These are phyloP conservation scores for Coemansia sp. DNA, from an alignment of 192 early-diverging fungal genomes.

Conservation along the genomic window DNA sequence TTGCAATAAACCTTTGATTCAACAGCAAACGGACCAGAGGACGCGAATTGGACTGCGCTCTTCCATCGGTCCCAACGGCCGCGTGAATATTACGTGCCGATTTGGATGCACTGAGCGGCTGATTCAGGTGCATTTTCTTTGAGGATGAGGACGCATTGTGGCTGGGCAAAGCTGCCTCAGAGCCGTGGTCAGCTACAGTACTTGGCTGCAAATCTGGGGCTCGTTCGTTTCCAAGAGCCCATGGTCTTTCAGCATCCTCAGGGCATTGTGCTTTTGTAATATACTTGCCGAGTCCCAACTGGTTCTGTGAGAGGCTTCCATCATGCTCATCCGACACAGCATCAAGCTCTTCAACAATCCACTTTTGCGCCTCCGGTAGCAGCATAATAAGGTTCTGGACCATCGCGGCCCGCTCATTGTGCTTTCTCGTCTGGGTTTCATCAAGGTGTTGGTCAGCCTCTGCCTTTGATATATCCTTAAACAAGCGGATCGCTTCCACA, in stretches of 20 bases:
- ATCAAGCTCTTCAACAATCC: conserved; percentile 31
- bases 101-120: conserved; percentile 36
- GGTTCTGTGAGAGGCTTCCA: background rate
- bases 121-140: background rate
- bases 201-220: background rate
- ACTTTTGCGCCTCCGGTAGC: conserved; percentile 41
- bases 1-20: conserved; percentile 28
- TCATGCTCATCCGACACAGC: background rate
- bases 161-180: background rate
- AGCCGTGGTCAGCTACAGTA: background rate
- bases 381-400: conserved; percentile 39
- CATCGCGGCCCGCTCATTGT: conserved; percentile 38
- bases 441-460: conserved; percentile 12
- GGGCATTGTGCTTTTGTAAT: background rate
- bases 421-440: conserved; percentile 28
- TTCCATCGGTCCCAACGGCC: conserved; percentile 22
- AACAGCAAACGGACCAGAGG: conserved; percentile 37
- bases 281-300: background rate
- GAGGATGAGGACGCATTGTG: background rate
- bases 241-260: background rate
- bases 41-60: conserved; percentile 22
- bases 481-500: conserved; percentile 47
- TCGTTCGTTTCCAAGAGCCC: background rate
- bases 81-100: conserved; percentile 21
- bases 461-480: conserved; percentile 19